phyloP scores from a whole-genome alignment of 75 land plant species.

The Cunninghamia lanceolata region DNA sequence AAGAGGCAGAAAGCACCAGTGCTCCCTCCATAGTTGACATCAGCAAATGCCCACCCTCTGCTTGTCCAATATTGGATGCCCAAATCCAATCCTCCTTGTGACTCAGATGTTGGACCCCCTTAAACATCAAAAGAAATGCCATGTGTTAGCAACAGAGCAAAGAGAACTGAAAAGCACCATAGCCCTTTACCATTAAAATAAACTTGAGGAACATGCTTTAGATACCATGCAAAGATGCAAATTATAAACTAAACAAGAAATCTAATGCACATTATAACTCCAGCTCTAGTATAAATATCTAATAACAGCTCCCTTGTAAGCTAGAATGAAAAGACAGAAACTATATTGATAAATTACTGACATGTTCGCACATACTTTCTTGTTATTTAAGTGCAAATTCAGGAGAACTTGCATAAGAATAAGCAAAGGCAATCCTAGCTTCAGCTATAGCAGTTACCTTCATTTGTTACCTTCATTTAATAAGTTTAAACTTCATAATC shows the following conservation, averaged over 20 bases:
- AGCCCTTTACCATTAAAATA: background rate
- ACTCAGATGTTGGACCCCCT: conserved; percentile 91
- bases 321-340: background rate
- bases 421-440: background rate
- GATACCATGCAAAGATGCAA: background rate
- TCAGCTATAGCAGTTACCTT: background rate
- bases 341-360: background rate
- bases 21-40: conserved; percentile 99
- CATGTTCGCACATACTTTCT: background rate
- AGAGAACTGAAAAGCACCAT: background rate
- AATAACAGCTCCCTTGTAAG: background rate
- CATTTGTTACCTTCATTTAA: background rate
- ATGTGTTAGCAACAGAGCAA: background rate
- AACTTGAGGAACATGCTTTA: background rate
- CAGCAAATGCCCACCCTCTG: conserved; percentile 98
- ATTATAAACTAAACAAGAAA: background rate
- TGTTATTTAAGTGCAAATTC: background rate
- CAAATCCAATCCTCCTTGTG: conserved; percentile 65
- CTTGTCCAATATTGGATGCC: conserved; percentile 97
- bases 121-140: background rate
- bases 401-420: background rate
- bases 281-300: background rate
- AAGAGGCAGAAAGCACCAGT: conserved; percentile 60
- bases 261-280: background rate
- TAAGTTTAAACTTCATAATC: background rate